Evolutionary conservation across 352 stramenopile species (phyloP).

Genomic region (Thalassiosira exigua): DNA sequence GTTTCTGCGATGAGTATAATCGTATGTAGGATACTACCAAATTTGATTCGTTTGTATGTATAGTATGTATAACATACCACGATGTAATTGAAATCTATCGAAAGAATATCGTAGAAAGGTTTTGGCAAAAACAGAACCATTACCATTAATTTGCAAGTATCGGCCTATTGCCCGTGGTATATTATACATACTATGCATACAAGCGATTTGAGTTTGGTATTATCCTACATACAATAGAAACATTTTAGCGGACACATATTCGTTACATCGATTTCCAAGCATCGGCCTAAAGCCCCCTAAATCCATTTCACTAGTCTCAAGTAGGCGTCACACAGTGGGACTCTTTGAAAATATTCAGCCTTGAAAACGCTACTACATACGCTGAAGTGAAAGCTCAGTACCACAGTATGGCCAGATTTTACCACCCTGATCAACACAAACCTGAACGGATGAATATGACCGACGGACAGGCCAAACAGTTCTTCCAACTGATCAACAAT

Average conservation of each 20-base stretch:
- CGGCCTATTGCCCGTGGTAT: no score
- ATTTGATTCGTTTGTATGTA: neutral
- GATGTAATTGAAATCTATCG: no score
- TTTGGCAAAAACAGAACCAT: no score
- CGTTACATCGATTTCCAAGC: neutral
- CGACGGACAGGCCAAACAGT: neutral
- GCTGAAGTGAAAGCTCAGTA: constrained; percentile 6
- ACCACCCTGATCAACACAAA: constrained; percentile 12
- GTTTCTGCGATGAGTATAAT: no score
- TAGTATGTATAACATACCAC: no score
- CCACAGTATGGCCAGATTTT: neutral
- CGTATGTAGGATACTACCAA: neutral
- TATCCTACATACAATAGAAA: neutral
- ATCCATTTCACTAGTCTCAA: neutral
- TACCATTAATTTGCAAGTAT: no score
- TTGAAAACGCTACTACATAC: neutral
- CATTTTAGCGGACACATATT: neutral
- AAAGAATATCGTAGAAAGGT: no score
- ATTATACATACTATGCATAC: no score
- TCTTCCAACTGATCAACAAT: constrained; percentile 38
- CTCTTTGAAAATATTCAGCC: constrained; percentile 13
- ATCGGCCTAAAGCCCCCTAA: neutral
- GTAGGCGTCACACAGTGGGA: constrained; percentile 4
- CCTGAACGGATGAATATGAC: constrained; percentile 10
- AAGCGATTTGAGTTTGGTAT: neutral